A percentile compares a stretch with the other conserved stretches of the same genome.
Conservation (phyloP, 345 rosid genomes). For the Corymbia maculata region DNA sequence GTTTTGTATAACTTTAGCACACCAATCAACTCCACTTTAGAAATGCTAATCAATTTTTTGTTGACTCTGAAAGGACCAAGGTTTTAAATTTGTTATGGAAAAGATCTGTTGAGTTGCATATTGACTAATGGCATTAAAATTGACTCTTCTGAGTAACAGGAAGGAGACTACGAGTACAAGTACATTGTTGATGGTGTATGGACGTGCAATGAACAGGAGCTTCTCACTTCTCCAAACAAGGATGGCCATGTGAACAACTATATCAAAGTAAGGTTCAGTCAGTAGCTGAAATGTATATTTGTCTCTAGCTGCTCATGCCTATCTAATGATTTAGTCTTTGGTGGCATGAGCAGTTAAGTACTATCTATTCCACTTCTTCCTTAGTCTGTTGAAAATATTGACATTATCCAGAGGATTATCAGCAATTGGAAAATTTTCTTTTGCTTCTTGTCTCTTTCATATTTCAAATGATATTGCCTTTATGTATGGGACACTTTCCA, state of each 20-base stretch:
- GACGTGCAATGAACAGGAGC: conserved; percentile 52
- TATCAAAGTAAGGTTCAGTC: conserved; percentile 32
- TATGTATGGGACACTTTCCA: neutral
- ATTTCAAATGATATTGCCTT: neutral
- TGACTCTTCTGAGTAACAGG: conserved; percentile 32
- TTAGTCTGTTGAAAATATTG: neutral
- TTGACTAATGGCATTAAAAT: neutral
- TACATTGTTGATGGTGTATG: conserved; percentile 84
- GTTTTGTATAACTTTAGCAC: neutral
- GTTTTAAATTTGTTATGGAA: neutral
- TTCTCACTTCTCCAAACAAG: conserved; percentile 46
- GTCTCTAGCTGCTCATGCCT: neutral
- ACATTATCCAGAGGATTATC: neutral
- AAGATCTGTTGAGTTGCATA: neutral
- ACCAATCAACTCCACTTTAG: neutral
- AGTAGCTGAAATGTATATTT: neutral
- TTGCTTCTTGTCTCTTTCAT: neutral
- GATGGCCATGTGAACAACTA: conserved; percentile 86
- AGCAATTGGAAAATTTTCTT: neutral
- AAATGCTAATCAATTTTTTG: neutral
- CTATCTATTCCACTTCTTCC: neutral
- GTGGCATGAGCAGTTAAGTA: neutral
- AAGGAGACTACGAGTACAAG: conserved; percentile 86
- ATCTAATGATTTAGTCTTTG: neutral
- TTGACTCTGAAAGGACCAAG: neutral